A percentile compares a stretch with the other conserved stretches of the same genome.
These are phyloP conservation scores for Martensiomyces pterosporus DNA, from an alignment of 192 early-diverging fungal genomes.

Conservation along the genomic window DNA sequence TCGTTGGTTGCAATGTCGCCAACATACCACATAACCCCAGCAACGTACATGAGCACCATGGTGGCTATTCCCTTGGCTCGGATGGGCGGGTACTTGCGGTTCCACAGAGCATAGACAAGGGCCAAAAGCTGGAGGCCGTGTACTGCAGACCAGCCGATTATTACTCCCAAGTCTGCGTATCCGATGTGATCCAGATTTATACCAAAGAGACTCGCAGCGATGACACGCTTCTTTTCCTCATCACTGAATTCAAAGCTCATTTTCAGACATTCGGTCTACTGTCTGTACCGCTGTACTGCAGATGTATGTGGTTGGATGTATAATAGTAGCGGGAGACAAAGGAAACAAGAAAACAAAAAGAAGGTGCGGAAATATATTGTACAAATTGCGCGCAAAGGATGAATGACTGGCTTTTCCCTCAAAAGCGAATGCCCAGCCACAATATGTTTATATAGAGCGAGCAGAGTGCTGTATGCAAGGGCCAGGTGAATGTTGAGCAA, in stretches of 20 bases:
- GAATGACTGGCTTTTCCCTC: no score
- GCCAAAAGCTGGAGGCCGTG: conserved; percentile 19
- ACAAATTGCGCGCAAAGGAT: no score
- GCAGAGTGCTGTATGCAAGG: no score
- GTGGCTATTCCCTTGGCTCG: conserved; percentile 4
- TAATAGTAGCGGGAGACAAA: no score
- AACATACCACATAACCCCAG: conserved; percentile 26
- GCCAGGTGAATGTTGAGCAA: not conserved
- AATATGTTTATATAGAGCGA: no score
- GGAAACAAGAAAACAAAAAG: not conserved
- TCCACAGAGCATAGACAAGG: conserved; percentile 16
- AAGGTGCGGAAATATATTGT: not conserved
- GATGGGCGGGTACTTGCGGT: conserved; percentile 29
- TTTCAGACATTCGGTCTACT: not conserved
- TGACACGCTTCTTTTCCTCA: conserved; percentile 29
- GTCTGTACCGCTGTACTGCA: no score
- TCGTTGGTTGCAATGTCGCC: conserved; percentile 34
- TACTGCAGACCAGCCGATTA: conserved; percentile 6
- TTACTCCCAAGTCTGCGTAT: conserved; percentile 19
- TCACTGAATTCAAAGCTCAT: conserved; percentile 38
- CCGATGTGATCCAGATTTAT: conserved; percentile 29
- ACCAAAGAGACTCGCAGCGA: conserved; percentile 19
- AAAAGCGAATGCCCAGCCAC: no score
- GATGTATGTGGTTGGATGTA: no score
- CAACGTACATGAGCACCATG: conserved; percentile 5